Base-by-base conservation (phyloP, 345 rosid species). In the Moricandia arvensis region DNA sequence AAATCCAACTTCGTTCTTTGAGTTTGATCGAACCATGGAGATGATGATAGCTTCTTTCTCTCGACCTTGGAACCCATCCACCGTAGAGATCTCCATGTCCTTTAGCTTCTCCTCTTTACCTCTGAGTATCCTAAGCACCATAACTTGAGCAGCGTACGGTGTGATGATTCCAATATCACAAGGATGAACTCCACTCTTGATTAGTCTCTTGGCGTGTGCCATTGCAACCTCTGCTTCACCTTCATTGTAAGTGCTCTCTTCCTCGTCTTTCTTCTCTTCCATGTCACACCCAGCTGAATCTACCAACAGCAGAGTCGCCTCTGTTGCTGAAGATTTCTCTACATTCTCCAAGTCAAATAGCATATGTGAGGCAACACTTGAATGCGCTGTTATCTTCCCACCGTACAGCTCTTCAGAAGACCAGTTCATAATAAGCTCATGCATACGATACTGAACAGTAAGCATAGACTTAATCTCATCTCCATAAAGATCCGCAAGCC, bases 261-360 rank as follows among this genome's bases (percentile, higher is more conserved):
- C 97, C 78, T 95, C 99, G 75, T 92, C 99, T 86, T 95, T 90
- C 88, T 90, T 89, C 85, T 90, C 97, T 70, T 95, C 99, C 97
- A 92, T 95, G 75, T 92, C 97, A 75, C 99, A 92, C 89, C 98
- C 97, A 59, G 97, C 96, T 2, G 58, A 86, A 84, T 94, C 97
- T 35, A 94, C 77, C 41, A 94, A 90, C 58, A 94, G 86, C 53
- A 94, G 89, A 73, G 96, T 88, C 6, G 97, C 80, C 81, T 92
- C 97, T 27, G 99, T 91, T 59, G 96, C 85, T 73, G 88, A 77
- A 58, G 96, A 79, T 79, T 72, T 86, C 68, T 76, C 78, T 21
- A 87, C 92, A 70, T 85, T 85, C 53, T 86, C 99, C 33, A 92
- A 87, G 84, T 94, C 96, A 82, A 59, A 89, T 74, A 94, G 97